phyloP scores from a whole-genome alignment of 1,284 basidiomycete genomes.

The Tilletia setariae region DNA sequence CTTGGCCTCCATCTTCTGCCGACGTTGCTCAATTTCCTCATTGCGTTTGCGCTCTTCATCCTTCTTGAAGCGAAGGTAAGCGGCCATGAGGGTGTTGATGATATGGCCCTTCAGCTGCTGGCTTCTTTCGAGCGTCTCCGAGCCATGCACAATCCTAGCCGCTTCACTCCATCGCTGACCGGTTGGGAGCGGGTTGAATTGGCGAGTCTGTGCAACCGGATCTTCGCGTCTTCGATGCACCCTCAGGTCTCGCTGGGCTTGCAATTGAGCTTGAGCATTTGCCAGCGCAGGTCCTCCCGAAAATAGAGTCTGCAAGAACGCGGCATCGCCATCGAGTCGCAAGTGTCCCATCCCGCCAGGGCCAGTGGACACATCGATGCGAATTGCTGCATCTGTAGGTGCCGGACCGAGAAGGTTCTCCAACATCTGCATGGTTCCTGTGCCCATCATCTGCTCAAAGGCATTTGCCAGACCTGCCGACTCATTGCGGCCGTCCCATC shows the following conservation, averaged over 20 bases:
- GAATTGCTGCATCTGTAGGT: slow-evolving; percentile 32
- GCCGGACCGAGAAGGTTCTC: slow-evolving; percentile 65
- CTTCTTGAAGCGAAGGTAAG: slow-evolving; percentile 56
- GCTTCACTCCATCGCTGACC: slow-evolving; percentile 89
- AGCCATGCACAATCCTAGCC: slow-evolving; percentile 73
- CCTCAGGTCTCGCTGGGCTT: no score
- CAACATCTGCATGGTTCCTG: slow-evolving; percentile 75
- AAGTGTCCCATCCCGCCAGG: slow-evolving; percentile 31
- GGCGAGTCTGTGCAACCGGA: slow-evolving; percentile 48
- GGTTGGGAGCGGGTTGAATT: slow-evolving; percentile 69
- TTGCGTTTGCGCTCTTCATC: slow-evolving; percentile 27
- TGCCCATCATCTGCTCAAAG: slow-evolving; percentile 77
- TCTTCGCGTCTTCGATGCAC: slow-evolving; percentile 24
- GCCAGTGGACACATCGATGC: slow-evolving; percentile 40
- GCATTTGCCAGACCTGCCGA: slow-evolving; percentile 61
- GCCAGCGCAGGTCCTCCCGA: slow-evolving; percentile 1
- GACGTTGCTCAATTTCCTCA: slow-evolving; percentile 37
- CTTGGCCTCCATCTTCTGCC: slow-evolving; percentile 39
- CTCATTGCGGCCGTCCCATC: neutral
- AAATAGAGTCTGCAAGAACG: slow-evolving; percentile 1
- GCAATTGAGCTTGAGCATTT: slow-evolving; percentile 1
- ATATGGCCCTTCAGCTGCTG: slow-evolving; percentile 71
- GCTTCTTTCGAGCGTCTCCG: slow-evolving; percentile 63
- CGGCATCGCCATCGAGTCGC: slow-evolving; percentile 35
- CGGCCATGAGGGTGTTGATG: slow-evolving; percentile 74